A percentile compares a stretch with the other conserved stretches of the same genome.
phyloP scores from a whole-genome alignment of 495 filamentous ascomycete species.

The Patellaria atrata region DNA sequence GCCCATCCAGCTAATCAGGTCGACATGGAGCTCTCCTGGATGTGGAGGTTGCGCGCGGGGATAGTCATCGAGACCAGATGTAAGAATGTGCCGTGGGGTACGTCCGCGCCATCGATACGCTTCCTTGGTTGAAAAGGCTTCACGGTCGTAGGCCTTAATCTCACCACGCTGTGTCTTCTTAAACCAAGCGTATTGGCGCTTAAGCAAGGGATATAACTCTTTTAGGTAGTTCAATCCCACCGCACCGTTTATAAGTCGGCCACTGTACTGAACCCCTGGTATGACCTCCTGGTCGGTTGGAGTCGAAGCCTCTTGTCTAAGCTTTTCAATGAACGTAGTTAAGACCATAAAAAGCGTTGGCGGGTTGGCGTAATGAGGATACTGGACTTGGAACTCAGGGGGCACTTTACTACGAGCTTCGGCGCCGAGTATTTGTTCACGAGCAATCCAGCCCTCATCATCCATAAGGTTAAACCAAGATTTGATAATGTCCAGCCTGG shows the following conservation, averaged over 20 bases:
- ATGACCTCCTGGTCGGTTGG: slow-evolving; percentile 19
- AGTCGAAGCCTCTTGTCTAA: slow-evolving; percentile 23
- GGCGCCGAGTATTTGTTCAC: slow-evolving; percentile 88
- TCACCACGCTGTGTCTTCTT: slow-evolving; percentile 81
- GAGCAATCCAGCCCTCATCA: slow-evolving; percentile 93
- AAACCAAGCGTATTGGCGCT: slow-evolving; percentile 88
- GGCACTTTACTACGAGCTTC: slow-evolving; percentile 96
- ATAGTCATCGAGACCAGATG: slow-evolving; percentile 91
- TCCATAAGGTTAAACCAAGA: slow-evolving; percentile 96
- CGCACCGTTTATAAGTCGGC: slow-evolving; percentile 50
- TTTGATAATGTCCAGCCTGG: slow-evolving; percentile 70
- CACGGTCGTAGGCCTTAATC: slow-evolving; percentile 77
- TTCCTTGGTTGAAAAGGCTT: slow-evolving; percentile 73
- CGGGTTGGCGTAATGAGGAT: slow-evolving; percentile 95
- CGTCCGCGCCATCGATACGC: slow-evolving; percentile 95
- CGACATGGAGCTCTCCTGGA: slow-evolving; percentile 90
- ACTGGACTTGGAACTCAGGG: slow-evolving; percentile 86
- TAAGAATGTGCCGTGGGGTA: slow-evolving; percentile 70
- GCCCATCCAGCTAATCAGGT: slow-evolving; percentile 92
- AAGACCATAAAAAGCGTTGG: slow-evolving; percentile 91
- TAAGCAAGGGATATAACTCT: slow-evolving; percentile 79
- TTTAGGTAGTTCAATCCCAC: slow-evolving; percentile 60
- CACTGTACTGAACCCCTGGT: slow-evolving; percentile 32
- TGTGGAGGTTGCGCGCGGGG: slow-evolving; percentile 92
- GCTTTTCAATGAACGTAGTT: slow-evolving; percentile 64